Evolutionary conservation across 345 rosid genomes (phyloP).

Genomic region (Citrus hindsii): DNA sequence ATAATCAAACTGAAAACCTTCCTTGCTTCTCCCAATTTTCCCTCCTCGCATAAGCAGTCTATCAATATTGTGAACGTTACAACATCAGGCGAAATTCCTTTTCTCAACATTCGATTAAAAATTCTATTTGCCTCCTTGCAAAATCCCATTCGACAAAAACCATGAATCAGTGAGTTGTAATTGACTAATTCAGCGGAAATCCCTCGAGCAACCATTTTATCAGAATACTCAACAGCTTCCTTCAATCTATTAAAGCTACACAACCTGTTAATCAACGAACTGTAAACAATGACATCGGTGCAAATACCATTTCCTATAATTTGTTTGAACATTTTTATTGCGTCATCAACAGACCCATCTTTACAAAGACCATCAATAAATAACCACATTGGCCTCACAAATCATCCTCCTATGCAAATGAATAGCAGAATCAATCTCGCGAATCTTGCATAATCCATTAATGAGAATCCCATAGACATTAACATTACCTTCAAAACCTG

Average conservation of each 20-base stretch:
- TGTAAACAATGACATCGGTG: constrained; percentile 29
- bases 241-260: constrained; percentile 11
- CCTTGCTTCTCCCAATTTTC: constrained; percentile 19
- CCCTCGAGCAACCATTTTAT: constrained; percentile 24
- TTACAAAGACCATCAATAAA: constrained; percentile 32
- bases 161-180: constrained; percentile 14
- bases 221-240: constrained; percentile 8
- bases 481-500: constrained; percentile 18
- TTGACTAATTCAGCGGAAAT: constrained; percentile 10
- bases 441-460: constrained; percentile 18
- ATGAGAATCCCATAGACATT: constrained; percentile 5
- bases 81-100: too few relatives aligned
- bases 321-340: constrained; percentile 13
- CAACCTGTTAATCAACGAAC: constrained; percentile 26
- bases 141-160: constrained; percentile 19
- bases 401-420: constrained; percentile 24
- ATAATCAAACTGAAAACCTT: not conserved
- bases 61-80: constrained; percentile 18
- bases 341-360: constrained; percentile 18
- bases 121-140: constrained; percentile 21
- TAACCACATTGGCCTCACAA: constrained; percentile 16
- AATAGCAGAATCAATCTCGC: constrained; percentile 10
- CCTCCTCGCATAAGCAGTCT: constrained; percentile 20
- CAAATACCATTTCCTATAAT: constrained; percentile 18
- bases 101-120: constrained; percentile 20